Evolutionary conservation across 169 alveolate genomes (phyloP), one percentile per base, ranked within the genome.

Genomic region (Babesia bovis): DNA sequence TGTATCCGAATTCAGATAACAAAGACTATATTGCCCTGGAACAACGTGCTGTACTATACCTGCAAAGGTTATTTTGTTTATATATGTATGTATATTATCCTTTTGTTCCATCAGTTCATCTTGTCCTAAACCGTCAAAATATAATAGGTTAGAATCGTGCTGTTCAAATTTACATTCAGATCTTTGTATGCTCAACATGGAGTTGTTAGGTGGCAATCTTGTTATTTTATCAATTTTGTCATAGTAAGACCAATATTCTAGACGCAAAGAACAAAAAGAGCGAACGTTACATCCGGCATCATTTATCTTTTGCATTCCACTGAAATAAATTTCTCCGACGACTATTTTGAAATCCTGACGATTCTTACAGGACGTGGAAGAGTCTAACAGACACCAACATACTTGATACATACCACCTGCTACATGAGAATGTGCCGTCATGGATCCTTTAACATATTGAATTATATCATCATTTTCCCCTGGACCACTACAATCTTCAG

Each of bases 341-440:
- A 35, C 61, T 3, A 35, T 21, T 19, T 49, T 78, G 41, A 59
- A 78, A 12, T 78, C 68, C 40, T 78, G 83, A 15, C 30, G 21
- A 17, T 28, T 44, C n/a, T 35, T 32, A 30, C 87, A 78, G 4
- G 12, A 32, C 26, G 5, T 13, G 12, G 9, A 6, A 0, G 32
- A 38, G 26, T 33, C 23, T 2, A 70, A 38, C 67, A 21, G 42
- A 45, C 87, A 78, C 87, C 87, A 78, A 36, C 87, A 68, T 5
- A 78, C 66, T 28, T 78, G 57, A 30, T n/a, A 4, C 2, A 13
- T 17, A 3, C 36, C 21, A 15, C 40, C 19, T 19, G 7, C 33
- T 2, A 68, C 13, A 3, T 10, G 28, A n/a, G 68, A n/a, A 9
- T 28, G 15, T 40, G 60, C 17, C 25, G 32, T 3, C n/a, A 60